Evolutionary conservation across 176 grass and related monocot genomes (phyloP).

Genomic region (Phoenix dactylifera): DNA sequence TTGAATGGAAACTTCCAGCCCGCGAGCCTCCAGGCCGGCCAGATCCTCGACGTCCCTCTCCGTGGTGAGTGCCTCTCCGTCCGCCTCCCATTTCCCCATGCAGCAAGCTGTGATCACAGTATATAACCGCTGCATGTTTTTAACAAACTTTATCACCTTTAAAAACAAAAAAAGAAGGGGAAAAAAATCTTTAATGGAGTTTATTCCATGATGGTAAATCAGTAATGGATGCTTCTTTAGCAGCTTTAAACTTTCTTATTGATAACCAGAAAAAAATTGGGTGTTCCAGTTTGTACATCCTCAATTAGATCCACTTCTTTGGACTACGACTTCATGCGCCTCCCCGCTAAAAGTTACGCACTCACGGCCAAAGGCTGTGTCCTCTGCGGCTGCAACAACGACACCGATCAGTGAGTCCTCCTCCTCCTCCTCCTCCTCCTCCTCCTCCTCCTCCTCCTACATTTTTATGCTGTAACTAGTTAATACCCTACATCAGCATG

Average conservation of each 20-base stretch:
- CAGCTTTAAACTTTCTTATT: background rate
- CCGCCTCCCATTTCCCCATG: background rate
- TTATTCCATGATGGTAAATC: background rate
- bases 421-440: too few species aligned
- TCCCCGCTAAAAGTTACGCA: slow-evolving; percentile 34
- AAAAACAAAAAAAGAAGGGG: too few species aligned
- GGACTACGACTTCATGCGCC: slow-evolving; percentile 30
- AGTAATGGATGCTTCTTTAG: background rate
- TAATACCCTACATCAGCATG: too few species aligned
- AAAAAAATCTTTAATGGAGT: too few species aligned
- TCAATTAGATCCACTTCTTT: slow-evolving; percentile 31
- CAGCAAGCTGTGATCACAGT: too few species aligned
- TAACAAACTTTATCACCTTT: too few species aligned
- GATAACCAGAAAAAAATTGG: background rate
- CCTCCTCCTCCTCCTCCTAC: too few species aligned
- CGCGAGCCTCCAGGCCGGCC: background rate
- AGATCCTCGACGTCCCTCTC: slow-evolving; percentile 77
- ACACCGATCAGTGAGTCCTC: slow-evolving; percentile 33
- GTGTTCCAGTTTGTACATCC: slow-evolving; percentile 46
- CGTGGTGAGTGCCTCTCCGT: slow-evolving; percentile 19
- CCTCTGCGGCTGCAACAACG: slow-evolving; percentile 51
- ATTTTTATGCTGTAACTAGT: too few species aligned
- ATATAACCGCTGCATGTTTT: too few species aligned
- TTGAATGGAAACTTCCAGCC: slow-evolving; percentile 43
- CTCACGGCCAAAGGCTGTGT: slow-evolving; percentile 43